Conservation (phyloP, 257 asterid genomes). For the Apocynum venetum region DNA sequence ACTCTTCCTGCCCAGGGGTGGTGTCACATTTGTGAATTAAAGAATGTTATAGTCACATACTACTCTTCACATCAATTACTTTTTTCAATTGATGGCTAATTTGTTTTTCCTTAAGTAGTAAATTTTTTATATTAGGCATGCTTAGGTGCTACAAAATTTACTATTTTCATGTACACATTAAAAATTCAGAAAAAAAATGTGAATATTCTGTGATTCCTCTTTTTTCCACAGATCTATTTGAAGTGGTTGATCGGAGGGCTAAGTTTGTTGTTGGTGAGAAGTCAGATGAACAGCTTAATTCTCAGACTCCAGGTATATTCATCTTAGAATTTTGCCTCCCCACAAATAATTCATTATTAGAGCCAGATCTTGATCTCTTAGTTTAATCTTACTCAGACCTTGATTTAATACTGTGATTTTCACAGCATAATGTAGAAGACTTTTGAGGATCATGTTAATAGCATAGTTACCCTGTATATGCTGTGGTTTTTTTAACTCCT, state of each 20-base stretch:
- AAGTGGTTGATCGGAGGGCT: conserved; percentile 92
- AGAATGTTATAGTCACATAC: background rate
- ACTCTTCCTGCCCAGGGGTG: background rate
- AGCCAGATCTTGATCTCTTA: conserved; percentile 7
- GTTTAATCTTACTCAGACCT: background rate
- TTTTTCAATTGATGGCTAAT: too few species aligned
- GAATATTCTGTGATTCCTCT: conserved; percentile 17
- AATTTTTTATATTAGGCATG: background rate
- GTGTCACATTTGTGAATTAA: too few species aligned
- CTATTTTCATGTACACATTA: background rate
- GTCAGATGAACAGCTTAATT: conserved; percentile 59
- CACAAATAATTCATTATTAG: background rate
- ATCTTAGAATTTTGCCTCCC: conserved; percentile 8
- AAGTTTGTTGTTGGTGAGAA: conserved; percentile 88
- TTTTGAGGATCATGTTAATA: background rate
- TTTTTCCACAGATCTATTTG: conserved; percentile 68
- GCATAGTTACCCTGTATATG: background rate
- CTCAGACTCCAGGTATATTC: conserved; percentile 50
- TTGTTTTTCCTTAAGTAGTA: background rate
- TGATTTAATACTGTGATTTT: background rate
- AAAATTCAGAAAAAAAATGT: background rate
- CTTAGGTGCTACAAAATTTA: background rate
- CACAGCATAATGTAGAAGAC: background rate
- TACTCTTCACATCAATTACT: background rate
- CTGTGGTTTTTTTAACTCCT: background rate